Base-by-base conservation (phyloP, 2,329 filamentous ascomycete species). In the Leptosphaerulina australis region DNA sequence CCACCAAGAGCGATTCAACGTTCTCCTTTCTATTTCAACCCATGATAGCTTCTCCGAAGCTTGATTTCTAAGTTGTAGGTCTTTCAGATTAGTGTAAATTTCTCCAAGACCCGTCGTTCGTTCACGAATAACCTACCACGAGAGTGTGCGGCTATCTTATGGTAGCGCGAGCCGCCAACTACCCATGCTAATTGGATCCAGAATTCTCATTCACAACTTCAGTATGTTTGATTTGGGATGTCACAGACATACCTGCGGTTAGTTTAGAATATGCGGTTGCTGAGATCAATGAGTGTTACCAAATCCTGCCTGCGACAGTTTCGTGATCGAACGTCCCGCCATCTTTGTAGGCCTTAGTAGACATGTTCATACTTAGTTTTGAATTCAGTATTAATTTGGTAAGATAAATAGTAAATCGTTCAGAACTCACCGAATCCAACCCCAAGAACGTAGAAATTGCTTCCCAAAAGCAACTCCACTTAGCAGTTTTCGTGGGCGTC, bases 401-500 rank as follows among this genome's bases (percentile, higher is more conserved):
- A 49, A 36, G 25, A 41, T 21, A 1, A 7, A 20, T 5, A 21
- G 28, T 14, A 25, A 22, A n/a, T 21, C 30, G 4, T 18, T n/a
- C 15, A 31, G 7, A 31, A 9, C 12, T 4, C 29, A 31, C 5
- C 6, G 24, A n/a, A n/a, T n/a, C 10, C 24, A 5, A 10, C 24
- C 24, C 10, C 24, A 31, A 41, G 26, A 14, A 14, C 8, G n/a
- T 20, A 29, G 15, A 3, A 2, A 46, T 50, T 31, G 9, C 55
- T 2, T 29, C 43, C 12, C 50, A 56, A 12, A 65, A 63, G 24
- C 49, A 60, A 39, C 56, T 65, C 37, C 36, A 84, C 55, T 74
- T 84, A 3, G 83, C 81, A 2, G 81, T 81, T 0, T 84, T 83
- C 52, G 83, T 84, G 81, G n/a, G n/a, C 78, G 81, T 14, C 81